Evolutionary conservation across 768 basidiomycete species (phyloP), one percentile per base, ranked within the genome.

Genomic region (Crepidotus variabilis): DNA sequence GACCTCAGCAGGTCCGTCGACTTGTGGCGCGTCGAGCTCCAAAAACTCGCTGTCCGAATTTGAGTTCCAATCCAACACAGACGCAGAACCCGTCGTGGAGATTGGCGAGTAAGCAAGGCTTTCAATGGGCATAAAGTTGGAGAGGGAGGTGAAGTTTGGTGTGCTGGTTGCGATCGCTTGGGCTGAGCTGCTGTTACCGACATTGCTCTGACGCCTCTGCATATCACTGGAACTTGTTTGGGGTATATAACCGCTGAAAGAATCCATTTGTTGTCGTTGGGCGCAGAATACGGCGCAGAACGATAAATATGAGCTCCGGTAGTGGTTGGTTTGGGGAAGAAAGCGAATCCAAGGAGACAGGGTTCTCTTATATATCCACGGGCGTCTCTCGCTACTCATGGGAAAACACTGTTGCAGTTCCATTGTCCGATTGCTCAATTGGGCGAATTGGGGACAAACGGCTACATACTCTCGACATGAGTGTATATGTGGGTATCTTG

Each of bases 31-130:
- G 39, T 43, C 39, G 24, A 60, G 52, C 21, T 63, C 52, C 22
- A 63, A 58, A 9, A 57, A 32, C 50, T 63, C 64, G 52, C 59
- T 52, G 57, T 61, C 62, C 11, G 64, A 61, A 52, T 63, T 61
- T 1, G 61, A 61, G 46, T 63, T 63, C 64, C 64, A 65, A 9
- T 65, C 64, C 16, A 65, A 55, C 18, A 65, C 57, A n/a, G 61
- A 65, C 7, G 60, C 61, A 16, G 64, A 65, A 20, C 64, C 64
- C 21, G 61, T 61, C 57, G 61, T 65, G 48, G 64, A 65, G 20
- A 57, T 58, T 3, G 64, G 63, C 3, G 63, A 64, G 36, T 24
- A 50, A 16, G 54, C 56, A 4, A 60, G 53, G 54, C 55, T 64
- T 5, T 60, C 59, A 50, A 64, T 49, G 32, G 63, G 59, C 16